Evolutionary conservation across 345 rosid genomes (phyloP).

Genomic region (Stellera chamaejasme): DNA sequence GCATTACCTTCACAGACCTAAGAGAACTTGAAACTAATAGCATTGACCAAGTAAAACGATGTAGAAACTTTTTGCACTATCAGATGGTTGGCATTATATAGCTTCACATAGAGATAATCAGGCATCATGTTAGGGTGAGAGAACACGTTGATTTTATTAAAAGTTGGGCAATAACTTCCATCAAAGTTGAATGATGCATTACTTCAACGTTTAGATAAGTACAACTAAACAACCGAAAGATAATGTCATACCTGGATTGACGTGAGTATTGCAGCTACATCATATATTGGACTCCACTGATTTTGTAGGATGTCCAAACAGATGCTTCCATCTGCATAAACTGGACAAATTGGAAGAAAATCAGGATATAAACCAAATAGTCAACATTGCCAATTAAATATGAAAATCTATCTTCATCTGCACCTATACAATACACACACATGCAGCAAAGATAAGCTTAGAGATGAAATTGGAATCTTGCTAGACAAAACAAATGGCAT

Average conservation of each 20-base stretch:
- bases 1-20: too few relatives aligned
- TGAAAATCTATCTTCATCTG: too few relatives aligned
- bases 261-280: constrained; percentile 78
- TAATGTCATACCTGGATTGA: constrained; percentile 53
- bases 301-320: constrained; percentile 83
- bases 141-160: neutral
- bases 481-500: too few relatives aligned
- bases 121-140: too few relatives aligned
- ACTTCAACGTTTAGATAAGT: neutral
- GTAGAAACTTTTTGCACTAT: too few relatives aligned
- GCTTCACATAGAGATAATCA: too few relatives aligned
- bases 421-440: neutral
- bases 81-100: too few relatives aligned
- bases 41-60: too few relatives aligned
- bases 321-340: constrained; percentile 84
- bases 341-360: constrained; percentile 20
- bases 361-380: neutral
- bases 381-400: too few relatives aligned
- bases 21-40: too few relatives aligned
- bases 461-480: too few relatives aligned
- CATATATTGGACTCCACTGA: constrained; percentile 85
- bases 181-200: constrained; percentile 1
- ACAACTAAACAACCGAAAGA: neutral
- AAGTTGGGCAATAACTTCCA: neutral
- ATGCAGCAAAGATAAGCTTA: neutral